Evolutionary conservation across 345 rosid genomes (phyloP).

Genomic region (Passiflora organensis): DNA sequence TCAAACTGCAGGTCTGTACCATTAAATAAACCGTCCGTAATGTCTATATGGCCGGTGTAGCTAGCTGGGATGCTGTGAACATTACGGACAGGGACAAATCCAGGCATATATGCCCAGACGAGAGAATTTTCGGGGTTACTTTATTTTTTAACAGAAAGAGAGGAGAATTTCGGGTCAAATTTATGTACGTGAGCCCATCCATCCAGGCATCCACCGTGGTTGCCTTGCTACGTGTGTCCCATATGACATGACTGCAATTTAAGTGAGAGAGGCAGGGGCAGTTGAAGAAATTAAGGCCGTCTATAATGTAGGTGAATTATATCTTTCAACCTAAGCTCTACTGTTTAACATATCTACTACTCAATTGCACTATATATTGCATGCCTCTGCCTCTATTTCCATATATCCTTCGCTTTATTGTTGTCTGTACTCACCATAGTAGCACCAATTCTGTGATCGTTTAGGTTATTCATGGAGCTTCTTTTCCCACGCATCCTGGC

Average conservation of each 20-base stretch:
- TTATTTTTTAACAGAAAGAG: not conserved
- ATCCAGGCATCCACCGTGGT: not conserved
- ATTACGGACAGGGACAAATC: not conserved
- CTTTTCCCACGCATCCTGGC: constrained; percentile 24
- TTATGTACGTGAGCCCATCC: not conserved
- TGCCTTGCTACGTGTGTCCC: constrained; percentile 17
- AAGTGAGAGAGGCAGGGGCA: constrained; percentile 28
- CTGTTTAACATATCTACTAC: not conserved
- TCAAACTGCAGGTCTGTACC: too few species aligned
- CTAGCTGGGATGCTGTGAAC: too few species aligned
- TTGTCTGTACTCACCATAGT: not conserved
- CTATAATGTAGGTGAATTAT: constrained; percentile 8
- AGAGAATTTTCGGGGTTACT: not conserved
- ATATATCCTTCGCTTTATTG: not conserved
- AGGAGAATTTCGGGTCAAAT: not conserved
- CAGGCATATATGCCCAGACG: not conserved
- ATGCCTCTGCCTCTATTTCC: constrained; percentile 4
- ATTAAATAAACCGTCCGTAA: too few species aligned
- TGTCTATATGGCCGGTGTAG: not conserved
- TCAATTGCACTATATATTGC: constrained; percentile 28
- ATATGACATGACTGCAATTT: constrained; percentile 16
- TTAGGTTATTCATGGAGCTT: constrained; percentile 17
- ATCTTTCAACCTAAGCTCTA: not conserved
- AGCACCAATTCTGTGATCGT: not conserved
- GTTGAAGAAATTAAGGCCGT: constrained; percentile 33